Evolutionary conservation across 2,329 filamentous ascomycete species (phyloP).

Genomic region (Claviceps monticola): DNA sequence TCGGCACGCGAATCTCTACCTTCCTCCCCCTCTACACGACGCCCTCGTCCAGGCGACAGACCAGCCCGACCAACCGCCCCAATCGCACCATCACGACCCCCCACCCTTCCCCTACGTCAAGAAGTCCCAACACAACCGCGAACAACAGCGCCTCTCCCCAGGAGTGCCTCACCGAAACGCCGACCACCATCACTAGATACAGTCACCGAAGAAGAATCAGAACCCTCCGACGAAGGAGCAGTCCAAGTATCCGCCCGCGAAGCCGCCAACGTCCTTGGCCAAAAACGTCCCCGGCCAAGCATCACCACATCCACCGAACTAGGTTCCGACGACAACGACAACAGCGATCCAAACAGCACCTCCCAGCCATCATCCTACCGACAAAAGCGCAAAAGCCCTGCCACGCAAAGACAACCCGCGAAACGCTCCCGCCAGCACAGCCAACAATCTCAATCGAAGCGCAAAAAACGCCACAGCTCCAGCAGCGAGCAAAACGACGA

Average conservation of each 20-base stretch:
- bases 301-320: constrained; percentile 26
- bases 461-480: constrained; percentile 11
- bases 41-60: constrained; percentile 23
- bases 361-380: constrained; percentile 1
- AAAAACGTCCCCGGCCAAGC: constrained; percentile 28
- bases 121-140: background rate
- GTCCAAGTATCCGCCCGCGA: constrained; percentile 30
- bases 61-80: background rate
- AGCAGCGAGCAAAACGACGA: constrained; percentile 12
- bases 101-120: background rate
- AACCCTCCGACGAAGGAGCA: constrained; percentile 20
- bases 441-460: constrained; percentile 8
- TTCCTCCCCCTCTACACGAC: constrained; percentile 30
- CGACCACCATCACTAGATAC: background rate
- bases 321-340: constrained; percentile 19
- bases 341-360: constrained; percentile 9
- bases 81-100: background rate
- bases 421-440: constrained; percentile 4
- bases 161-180: background rate
- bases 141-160: background rate
- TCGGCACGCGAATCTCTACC: constrained; percentile 9
- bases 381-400: constrained; percentile 23
- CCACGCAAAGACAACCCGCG: constrained; percentile 26
- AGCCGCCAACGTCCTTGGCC: constrained; percentile 27
- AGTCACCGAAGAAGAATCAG: constrained; percentile 2